These are phyloP conservation scores for Ramaria sp. DNA, from an alignment of 768 basidiomycete genomes.

Conservation along the genomic window DNA sequence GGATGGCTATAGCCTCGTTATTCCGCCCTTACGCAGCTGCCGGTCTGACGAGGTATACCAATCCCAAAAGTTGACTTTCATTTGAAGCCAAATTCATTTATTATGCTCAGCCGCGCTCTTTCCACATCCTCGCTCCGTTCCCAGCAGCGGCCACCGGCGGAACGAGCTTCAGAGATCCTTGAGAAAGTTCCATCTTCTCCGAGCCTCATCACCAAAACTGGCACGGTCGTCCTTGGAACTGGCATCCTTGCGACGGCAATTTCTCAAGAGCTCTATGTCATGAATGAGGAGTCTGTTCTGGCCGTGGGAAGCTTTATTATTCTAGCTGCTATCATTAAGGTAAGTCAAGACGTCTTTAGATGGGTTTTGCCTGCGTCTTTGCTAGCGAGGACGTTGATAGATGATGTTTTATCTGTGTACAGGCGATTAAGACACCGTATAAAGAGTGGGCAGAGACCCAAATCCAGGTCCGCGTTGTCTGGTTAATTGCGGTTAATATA, in stretches of 20 bases:
- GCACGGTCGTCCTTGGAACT: constrained; percentile 82
- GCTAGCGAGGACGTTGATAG: background rate
- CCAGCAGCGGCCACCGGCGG: constrained; percentile 60
- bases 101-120: constrained; percentile 33
- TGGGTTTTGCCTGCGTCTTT: background rate
- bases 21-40: constrained; percentile 29
- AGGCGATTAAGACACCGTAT: constrained; percentile 82
- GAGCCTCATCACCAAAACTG: constrained; percentile 89
- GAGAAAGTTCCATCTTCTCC: constrained; percentile 78
- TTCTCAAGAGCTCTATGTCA: constrained; percentile 93
- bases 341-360: constrained; percentile 25
- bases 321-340: constrained; percentile 73
- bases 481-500: constrained; percentile 14
- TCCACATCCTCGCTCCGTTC: constrained; percentile 45
- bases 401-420: constrained; percentile 11
- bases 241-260: constrained; percentile 86
- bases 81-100: constrained; percentile 8
- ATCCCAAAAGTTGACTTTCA: background rate
- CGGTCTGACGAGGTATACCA: constrained; percentile 28
- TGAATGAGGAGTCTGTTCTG: constrained; percentile 93
- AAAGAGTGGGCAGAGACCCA: constrained; percentile 85
- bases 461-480: constrained; percentile 34
- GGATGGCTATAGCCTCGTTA: constrained; percentile 12
- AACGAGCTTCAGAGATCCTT: constrained; percentile 85
- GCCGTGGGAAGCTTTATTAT: constrained; percentile 77